A percentile compares a stretch with the other conserved stretches of the same genome.
Evolutionary conservation across 2,329 filamentous ascomycete genomes (phyloP).

Genomic region (Ceratocystis harringtonii): DNA sequence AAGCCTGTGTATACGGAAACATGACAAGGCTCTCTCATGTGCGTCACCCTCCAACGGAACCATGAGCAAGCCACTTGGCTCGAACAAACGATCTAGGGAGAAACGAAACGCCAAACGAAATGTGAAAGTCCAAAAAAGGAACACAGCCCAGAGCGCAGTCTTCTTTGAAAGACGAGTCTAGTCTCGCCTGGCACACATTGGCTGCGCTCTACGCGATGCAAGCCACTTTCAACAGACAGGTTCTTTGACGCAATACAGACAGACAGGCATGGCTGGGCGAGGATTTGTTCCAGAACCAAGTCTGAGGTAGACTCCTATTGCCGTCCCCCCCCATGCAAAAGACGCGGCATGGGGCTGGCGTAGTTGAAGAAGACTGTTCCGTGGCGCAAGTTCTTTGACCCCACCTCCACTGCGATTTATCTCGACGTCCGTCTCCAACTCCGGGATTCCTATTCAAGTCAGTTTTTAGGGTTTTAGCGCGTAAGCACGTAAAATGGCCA

Average conservation of each 20-base stretch:
- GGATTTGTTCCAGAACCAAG: neutral
- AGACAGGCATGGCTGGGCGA: neutral
- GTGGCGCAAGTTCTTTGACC: neutral
- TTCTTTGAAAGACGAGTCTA: too few relatives aligned
- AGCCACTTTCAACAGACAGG: neutral
- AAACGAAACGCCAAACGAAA: too few relatives aligned
- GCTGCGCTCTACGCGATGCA: neutral
- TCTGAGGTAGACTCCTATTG: neutral
- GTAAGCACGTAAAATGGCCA: neutral
- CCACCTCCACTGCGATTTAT: neutral
- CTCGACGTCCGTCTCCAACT: too few relatives aligned
- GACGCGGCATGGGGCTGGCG: neutral
- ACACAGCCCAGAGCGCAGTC: too few relatives aligned
- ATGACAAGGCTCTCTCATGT: too few relatives aligned
- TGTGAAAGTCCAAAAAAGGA: too few relatives aligned
- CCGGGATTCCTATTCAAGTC: neutral
- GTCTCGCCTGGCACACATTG: too few relatives aligned
- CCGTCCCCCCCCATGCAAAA: neutral
- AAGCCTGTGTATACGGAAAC: too few relatives aligned
- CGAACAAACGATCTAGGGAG: too few relatives aligned
- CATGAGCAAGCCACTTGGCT: too few relatives aligned
- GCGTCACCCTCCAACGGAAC: too few relatives aligned
- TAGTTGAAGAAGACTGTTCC: neutral
- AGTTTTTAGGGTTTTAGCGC: neutral
- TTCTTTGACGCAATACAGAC: neutral